Percentiles rank a stretch among this genome's conserved stretches.
Conservation (phyloP, 495 filamentous ascomycete genomes). For the Aspergillus baeticus region DNA sequence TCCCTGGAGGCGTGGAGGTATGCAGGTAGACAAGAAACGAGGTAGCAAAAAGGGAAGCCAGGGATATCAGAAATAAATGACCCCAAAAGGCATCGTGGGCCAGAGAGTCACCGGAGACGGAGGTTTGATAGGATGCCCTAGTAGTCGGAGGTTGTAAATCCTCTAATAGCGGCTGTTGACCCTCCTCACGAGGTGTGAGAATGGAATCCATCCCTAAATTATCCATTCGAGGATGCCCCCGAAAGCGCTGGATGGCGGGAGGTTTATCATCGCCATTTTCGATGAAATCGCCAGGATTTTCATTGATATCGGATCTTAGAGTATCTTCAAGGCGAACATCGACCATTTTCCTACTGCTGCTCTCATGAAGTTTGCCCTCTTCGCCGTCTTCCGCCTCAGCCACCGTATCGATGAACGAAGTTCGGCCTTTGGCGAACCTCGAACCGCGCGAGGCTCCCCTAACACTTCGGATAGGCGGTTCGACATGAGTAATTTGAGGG, state of each 20-base stretch:
- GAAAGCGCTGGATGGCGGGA: conserved; percentile 85
- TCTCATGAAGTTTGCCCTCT: conserved; percentile 31
- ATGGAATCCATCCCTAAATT: conserved; percentile 32
- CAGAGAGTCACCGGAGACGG: conserved; percentile 52
- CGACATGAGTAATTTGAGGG: conserved; percentile 28
- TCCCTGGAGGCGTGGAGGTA: conserved; percentile 63
- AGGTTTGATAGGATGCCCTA: conserved; percentile 34
- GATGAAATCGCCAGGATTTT: conserved; percentile 57
- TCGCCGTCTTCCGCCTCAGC: conserved; percentile 34
- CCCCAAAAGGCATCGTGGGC: conserved; percentile 89
- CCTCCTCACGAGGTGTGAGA: conserved; percentile 48
- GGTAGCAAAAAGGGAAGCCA: conserved; percentile 79
- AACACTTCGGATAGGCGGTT: conserved; percentile 45
- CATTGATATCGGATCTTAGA: conserved; percentile 39
- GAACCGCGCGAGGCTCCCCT: conserved; percentile 56
- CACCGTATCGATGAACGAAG: conserved; percentile 30
- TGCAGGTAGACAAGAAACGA: conserved; percentile 87
- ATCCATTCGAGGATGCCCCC: conserved; percentile 40
- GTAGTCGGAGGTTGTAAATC: conserved; percentile 44
- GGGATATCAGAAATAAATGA: conserved; percentile 81
- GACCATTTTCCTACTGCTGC: conserved; percentile 69
- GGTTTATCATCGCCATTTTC: conserved; percentile 64
- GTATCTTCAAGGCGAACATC: conserved; percentile 84
- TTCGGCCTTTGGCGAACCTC: conserved; percentile 23
- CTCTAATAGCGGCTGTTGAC: conserved; percentile 37